Base-by-base conservation (phyloP, 139 green algal genomes). In the Pleodorina starrii region DNA sequence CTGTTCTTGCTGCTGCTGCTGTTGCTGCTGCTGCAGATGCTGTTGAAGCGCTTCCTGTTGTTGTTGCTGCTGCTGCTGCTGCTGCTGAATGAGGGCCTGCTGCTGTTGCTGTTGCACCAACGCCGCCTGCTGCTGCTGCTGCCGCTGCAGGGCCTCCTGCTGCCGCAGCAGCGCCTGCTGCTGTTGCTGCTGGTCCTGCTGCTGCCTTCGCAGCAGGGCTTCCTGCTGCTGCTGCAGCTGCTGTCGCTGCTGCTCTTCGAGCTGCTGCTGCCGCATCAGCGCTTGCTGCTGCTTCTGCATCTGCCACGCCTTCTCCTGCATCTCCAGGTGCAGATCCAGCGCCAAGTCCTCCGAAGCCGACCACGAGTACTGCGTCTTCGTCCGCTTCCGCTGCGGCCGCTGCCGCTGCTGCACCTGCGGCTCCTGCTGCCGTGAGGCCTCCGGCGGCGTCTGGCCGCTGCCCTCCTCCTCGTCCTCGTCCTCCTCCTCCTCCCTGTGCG, bases 11-110 rank as follows among this genome's bases (percentile, higher is more conserved):
- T 38, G 78, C 51, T 69, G 48, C 48, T 50, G 76, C 36, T 27
- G 21, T 35, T 73, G 78, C 78, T 85, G 78, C 27, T 85, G 78
- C 36, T 85, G 51, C 50, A 42, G 78, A 9, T 27, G 48, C 48
- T 48, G 50, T 44, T 17, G 76, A 46, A 16, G 17, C 29, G 63
- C 35, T 43, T 63, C 40, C 38, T 66, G 44, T 10, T 82, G 72
- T 36, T 57, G 11, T 14, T 60, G 74, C 74, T 82, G 76, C 48
- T 50, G 50, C 76, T 84, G 77, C 21, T 36, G 51, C 23, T 72
- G 73, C 73, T 81, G 44, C 43, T 63, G 73, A 27, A 43, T 29
- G 35, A 43, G 43, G 4, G 5, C 38, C 7, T 9, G 44, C 7
- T 43, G 73, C 5, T 60, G n/a, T n/a, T 84, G n/a, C n/a, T n/a